Conservation (phyloP, 352 stramenopile genomes). For the Globisporangium canariense region DNA sequence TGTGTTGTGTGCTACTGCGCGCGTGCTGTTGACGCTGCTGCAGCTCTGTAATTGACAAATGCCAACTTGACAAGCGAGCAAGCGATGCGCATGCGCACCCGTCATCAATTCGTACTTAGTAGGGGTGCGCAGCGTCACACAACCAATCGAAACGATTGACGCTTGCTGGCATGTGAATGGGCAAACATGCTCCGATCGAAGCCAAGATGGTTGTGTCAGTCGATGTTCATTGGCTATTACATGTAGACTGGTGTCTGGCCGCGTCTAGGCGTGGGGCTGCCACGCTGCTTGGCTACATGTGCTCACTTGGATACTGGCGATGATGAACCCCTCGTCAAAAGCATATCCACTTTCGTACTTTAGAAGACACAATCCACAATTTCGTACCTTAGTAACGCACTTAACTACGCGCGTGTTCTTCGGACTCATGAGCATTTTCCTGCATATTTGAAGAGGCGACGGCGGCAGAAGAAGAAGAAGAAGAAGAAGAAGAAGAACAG, state of each 20-base stretch:
- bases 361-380: too few relatives aligned
- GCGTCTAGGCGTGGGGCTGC: too few relatives aligned
- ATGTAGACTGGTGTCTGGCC: too few relatives aligned
- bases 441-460: not conserved
- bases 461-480: not conserved
- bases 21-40: not conserved
- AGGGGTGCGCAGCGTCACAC: not conserved
- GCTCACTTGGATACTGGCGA: too few relatives aligned
- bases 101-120: constrained; percentile 10
- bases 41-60: not conserved
- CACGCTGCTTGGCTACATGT: too few relatives aligned
- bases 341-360: too few relatives aligned
- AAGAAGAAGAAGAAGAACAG: not conserved
- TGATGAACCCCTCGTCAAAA: too few relatives aligned
- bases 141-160: not conserved
- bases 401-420: not conserved
- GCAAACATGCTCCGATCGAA: too few relatives aligned
- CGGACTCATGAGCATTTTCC: not conserved
- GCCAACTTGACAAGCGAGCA: not conserved
- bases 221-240: too few relatives aligned
- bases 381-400: too few relatives aligned
- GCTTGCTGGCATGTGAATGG: too few relatives aligned
- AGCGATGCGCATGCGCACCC: not conserved
- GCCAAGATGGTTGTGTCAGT: too few relatives aligned
- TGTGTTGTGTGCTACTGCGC: not conserved